Percentiles rank a stretch among this genome's conserved stretches.
Evolutionary conservation across 2,329 filamentous ascomycete genomes (phyloP).

Genomic region (Talaromyces marneffei): DNA sequence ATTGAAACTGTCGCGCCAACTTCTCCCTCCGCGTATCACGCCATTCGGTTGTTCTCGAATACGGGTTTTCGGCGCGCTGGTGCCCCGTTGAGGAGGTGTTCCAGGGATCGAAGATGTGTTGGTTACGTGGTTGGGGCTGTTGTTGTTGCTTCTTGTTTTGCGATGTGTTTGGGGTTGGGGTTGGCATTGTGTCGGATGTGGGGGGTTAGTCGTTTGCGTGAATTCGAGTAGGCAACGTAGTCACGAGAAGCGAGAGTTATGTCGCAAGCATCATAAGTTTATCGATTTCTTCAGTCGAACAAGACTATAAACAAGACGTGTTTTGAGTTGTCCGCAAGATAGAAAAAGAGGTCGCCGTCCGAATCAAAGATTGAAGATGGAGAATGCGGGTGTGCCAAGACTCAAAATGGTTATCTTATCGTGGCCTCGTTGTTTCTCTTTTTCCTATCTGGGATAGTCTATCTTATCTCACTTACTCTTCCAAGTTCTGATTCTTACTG

Average conservation of each 20-base stretch:
- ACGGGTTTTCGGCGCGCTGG: slow-evolving; percentile 64
- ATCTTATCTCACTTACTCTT: neutral
- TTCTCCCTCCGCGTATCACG: slow-evolving; percentile 64
- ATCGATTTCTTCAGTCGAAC: neutral
- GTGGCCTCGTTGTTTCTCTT: slow-evolving; percentile 8
- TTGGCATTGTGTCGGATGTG: neutral
- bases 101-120: slow-evolving; percentile 36
- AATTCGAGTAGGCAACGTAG: no score
- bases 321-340: neutral
- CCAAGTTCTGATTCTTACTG: no score
- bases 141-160: neutral
- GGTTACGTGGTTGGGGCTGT: neutral
- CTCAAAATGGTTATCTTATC: neutral
- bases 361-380: neutral
- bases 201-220: no score
- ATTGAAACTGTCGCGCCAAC: slow-evolving; percentile 63
- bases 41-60: slow-evolving; percentile 62
- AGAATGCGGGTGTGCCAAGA: slow-evolving; percentile 13
- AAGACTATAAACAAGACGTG: neutral
- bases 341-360: neutral
- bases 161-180: neutral
- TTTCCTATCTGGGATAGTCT: slow-evolving; percentile 8
- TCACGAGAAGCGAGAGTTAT: no score
- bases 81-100: slow-evolving; percentile 72
- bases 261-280: no score